Base-by-base conservation (phyloP, 768 basidiomycete species). In the Mycena leptocephala region DNA sequence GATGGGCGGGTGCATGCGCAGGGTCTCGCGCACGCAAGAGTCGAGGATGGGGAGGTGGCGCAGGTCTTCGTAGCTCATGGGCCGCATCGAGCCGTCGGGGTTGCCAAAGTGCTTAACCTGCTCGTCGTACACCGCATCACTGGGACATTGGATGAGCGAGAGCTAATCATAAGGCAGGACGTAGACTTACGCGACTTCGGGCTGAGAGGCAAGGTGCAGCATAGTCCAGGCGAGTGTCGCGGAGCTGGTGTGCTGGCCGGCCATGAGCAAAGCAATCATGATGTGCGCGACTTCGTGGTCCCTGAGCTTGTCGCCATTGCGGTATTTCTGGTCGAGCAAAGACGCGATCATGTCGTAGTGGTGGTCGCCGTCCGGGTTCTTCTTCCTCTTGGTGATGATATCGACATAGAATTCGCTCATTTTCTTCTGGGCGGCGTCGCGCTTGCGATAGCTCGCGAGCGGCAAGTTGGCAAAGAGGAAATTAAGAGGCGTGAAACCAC, bases 261-360 rank as follows among this genome's bases (percentile, higher is more conserved):
- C 98, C 98, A 99, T 99, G 77, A 99, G 93, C 58, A 99, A 91
- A 20, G 98, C 98, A 81, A 99, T 99, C 94, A 99, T 93, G 82
- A 99, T 97, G 83, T 99, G 98, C 0, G 98, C 97, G 74, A 99
- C 95, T 84, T 99, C 96, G 79, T 95, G 93, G 82, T 99, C 97
- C 75, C 89, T 90, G 48, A 99, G 89, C 2, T 89, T 82, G 56
- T 90, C 88, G 70, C 98, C 98, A 79, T 91, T 89, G 77, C 95
- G 95, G 86, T 99, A 99, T 64, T 88, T 90, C 82, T 97, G 95
- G 75, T 93, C 89, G 85, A 93, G 90, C 24, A 99, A 91, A 2
- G 97, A 93, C 18, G 94, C 90, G 80, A 99, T 95, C 95, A 99
- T 98, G 82, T 99, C 98, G 79, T 94, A 90, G 73, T 95, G 95